Conservation (phyloP, 2,329 filamentous ascomycete species). For the Diplodia mutila region DNA sequence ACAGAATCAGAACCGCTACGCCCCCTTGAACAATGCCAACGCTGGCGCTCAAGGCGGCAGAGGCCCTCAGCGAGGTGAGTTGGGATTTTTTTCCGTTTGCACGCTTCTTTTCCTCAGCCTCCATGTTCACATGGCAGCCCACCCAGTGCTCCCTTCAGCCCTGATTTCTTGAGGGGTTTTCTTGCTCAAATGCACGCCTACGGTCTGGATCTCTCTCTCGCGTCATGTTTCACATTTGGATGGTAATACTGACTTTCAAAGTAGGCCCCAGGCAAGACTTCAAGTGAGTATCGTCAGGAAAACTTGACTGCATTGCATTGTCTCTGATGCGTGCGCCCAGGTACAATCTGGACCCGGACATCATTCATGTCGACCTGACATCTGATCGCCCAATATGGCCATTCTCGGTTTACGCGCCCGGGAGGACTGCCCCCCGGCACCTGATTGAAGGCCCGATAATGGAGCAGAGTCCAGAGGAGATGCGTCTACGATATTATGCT, state of each 20-base stretch:
- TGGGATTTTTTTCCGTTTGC: constrained; percentile 31
- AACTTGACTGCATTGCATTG: no score
- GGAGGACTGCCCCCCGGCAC: constrained; percentile 75
- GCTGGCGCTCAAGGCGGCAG: constrained; percentile 11
- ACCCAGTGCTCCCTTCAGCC: not conserved
- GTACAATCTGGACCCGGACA: constrained; percentile 30
- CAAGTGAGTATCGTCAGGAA: not conserved
- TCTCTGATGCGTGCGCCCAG: not conserved
- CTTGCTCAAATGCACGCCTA: not conserved
- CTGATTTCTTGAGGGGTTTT: no score
- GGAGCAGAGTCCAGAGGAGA: constrained; percentile 88
- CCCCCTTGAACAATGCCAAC: constrained; percentile 45
- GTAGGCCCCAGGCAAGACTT: constrained; percentile 24
- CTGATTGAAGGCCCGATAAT: constrained; percentile 78
- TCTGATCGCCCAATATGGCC: constrained; percentile 80
- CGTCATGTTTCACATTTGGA: not conserved
- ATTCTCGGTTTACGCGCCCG: constrained; percentile 82
- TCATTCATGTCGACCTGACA: constrained; percentile 61
- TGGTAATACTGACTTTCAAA: not conserved
- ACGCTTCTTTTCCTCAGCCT: constrained; percentile 6
- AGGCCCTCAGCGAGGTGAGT: constrained; percentile 46
- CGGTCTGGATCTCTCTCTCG: not conserved
- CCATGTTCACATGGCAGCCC: not conserved
- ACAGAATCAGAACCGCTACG: constrained; percentile 60
- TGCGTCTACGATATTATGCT: constrained; percentile 73